Evolutionary conservation across 1,284 basidiomycete genomes (phyloP).

Genomic region (Flammula alnicola): DNA sequence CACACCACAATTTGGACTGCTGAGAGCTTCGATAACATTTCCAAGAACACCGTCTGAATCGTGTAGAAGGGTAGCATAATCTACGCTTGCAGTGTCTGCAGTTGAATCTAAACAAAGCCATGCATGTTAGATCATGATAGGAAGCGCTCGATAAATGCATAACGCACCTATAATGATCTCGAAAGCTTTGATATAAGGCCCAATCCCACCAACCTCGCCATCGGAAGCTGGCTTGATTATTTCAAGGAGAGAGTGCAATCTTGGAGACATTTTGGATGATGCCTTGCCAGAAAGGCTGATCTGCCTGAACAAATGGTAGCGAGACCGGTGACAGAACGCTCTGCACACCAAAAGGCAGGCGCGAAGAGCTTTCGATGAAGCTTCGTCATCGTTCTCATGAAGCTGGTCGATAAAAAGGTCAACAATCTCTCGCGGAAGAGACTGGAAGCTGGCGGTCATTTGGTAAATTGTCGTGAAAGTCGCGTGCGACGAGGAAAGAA

Average conservation of each 20-base stretch:
- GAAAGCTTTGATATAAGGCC: constrained; percentile 9
- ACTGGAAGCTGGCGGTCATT: background rate
- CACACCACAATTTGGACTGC: constrained; percentile 7
- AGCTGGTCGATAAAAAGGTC: constrained; percentile 12
- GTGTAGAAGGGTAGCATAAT: background rate
- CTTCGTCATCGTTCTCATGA: background rate
- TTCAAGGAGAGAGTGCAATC: constrained; percentile 2
- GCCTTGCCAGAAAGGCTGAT: constrained; percentile 5
- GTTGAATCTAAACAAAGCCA: constrained; percentile 1
- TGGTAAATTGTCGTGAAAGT: constrained; percentile 1
- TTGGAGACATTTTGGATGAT: background rate
- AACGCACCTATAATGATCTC: constrained; percentile 13
- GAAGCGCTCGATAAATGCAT: background rate
- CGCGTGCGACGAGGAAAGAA: background rate
- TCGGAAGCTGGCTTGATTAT: constrained; percentile 1
- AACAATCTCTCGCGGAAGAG: constrained; percentile 15
- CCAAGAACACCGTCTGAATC: background rate
- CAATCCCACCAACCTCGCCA: constrained; percentile 4
- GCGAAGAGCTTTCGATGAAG: background rate
- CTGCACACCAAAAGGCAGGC: constrained; percentile 9
- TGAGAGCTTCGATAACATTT: constrained; percentile 3
- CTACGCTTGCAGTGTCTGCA: background rate
- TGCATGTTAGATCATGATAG: background rate
- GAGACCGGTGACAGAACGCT: constrained; percentile 10
- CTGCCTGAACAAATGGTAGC: constrained; percentile 10